Percentiles rank a stretch among this genome's conserved stretches.
These are phyloP conservation scores for Fomitopsis betulina DNA, from an alignment of 1,284 basidiomycete genomes.

Conservation along the genomic window DNA sequence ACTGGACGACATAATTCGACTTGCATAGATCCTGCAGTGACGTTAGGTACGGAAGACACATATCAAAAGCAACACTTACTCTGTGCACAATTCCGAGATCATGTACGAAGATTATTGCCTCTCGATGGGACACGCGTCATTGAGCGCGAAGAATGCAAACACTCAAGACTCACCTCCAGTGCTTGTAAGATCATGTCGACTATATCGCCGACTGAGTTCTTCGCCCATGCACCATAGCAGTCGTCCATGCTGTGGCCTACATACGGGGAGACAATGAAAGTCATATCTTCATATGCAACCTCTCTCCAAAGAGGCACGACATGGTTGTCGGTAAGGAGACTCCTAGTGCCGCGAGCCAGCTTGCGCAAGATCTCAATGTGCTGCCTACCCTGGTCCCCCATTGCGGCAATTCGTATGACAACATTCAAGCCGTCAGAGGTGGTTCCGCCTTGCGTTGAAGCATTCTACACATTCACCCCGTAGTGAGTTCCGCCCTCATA, in stretches of 20 bases:
- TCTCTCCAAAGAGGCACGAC: not conserved
- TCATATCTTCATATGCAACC: not conserved
- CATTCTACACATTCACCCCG: not conserved
- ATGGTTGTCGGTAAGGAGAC: not conserved
- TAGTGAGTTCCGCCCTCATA: not conserved
- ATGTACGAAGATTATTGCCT: not conserved
- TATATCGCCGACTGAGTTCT: not conserved
- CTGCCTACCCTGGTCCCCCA: not conserved
- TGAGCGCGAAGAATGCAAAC: not conserved
- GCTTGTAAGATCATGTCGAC: not conserved
- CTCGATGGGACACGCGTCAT: too few species aligned
- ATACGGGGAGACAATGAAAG: not conserved
- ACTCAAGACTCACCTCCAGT: not conserved
- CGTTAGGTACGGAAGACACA: not conserved
- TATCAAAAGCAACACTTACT: not conserved
- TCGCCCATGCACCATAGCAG: not conserved
- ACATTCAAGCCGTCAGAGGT: not conserved
- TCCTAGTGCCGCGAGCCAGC: not conserved
- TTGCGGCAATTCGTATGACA: not conserved
- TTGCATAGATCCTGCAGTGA: not conserved
- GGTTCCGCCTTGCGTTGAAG: not conserved
- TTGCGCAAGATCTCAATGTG: not conserved
- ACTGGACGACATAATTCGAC: not conserved
- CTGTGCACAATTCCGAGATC: not conserved
- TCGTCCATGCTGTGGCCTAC: not conserved